phyloP scores from a whole-genome alignment of 2,329 filamentous ascomycete species.

The Paecilomyces variotii region DNA sequence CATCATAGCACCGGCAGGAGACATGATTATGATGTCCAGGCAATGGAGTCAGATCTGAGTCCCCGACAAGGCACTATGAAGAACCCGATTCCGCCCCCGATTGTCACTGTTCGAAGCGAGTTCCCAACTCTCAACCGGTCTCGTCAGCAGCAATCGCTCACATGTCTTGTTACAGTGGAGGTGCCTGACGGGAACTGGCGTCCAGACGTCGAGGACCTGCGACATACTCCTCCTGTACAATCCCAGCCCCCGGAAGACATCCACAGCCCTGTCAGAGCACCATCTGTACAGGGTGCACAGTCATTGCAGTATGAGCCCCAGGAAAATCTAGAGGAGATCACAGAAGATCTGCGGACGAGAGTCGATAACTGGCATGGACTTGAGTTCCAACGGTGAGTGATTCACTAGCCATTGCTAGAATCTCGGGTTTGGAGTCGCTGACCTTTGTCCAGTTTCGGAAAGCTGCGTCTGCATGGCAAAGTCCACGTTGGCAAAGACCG shows the following conservation, averaged over 20 bases:
- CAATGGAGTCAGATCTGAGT: conserved; percentile 79
- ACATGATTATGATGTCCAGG: conserved; percentile 92
- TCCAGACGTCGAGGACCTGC: conserved; percentile 72
- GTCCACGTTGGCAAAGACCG: conserved; percentile 94
- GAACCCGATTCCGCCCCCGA: conserved; percentile 84
- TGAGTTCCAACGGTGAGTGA: conserved; percentile 64
- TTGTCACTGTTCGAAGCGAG: conserved; percentile 91
- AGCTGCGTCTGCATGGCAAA: conserved; percentile 79
- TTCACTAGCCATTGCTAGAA: neutral
- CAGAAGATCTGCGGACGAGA: conserved; percentile 72
- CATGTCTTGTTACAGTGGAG: conserved; percentile 88
- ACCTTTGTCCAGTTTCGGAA: conserved; percentile 63
- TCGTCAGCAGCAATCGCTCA: conserved; percentile 87
- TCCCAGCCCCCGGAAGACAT: conserved; percentile 39
- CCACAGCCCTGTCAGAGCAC: conserved; percentile 44
- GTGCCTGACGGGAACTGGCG: conserved; percentile 89
- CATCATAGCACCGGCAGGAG: conserved; percentile 60
- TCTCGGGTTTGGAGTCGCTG: neutral
- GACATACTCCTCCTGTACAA: conserved; percentile 44
- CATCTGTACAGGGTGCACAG: conserved; percentile 35
- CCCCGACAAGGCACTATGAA: conserved; percentile 60
- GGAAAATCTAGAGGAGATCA: conserved; percentile 71
- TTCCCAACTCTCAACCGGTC: conserved; percentile 91
- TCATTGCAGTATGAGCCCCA: conserved; percentile 67
- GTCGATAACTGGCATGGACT: conserved; percentile 98